A percentile compares a stretch with the other conserved stretches of the same genome.
Conservation (phyloP, 2,329 filamentous ascomycete species). For the Ambrosiella xylebori region DNA sequence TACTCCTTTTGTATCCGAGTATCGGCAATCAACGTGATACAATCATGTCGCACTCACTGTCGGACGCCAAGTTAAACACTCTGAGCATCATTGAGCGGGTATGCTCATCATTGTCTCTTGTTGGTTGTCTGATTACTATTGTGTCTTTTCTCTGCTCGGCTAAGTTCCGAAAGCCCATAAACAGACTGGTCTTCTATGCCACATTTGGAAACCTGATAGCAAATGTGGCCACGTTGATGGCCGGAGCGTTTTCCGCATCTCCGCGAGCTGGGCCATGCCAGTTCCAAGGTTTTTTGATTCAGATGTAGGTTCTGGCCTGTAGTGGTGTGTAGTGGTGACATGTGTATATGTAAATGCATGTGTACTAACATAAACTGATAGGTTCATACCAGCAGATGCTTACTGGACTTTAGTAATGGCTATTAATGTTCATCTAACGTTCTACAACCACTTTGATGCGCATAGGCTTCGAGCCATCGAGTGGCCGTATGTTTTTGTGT, state of each 20-base stretch:
- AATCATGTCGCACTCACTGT: not conserved
- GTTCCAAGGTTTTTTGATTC: slow-evolving; percentile 62
- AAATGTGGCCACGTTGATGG: slow-evolving; percentile 61
- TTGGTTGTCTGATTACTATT: slow-evolving; percentile 57
- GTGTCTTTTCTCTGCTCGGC: slow-evolving; percentile 49
- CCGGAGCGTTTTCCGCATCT: slow-evolving; percentile 37
- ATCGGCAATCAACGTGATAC: not conserved
- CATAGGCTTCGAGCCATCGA: slow-evolving; percentile 45
- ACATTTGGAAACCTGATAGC: slow-evolving; percentile 65
- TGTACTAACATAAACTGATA: slow-evolving; percentile 19
- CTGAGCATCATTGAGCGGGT: slow-evolving; percentile 48
- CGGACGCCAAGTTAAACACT: slow-evolving; percentile 23
- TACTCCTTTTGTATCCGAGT: not conserved
- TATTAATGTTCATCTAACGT: slow-evolving; percentile 60
- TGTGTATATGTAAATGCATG: not conserved
- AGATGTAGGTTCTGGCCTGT: slow-evolving; percentile 42
- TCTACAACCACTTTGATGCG: slow-evolving; percentile 52
- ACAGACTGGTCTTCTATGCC: slow-evolving; percentile 68
- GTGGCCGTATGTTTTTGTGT: slow-evolving; percentile 44
- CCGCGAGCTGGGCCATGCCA: slow-evolving; percentile 41
- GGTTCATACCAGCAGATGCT: slow-evolving; percentile 57
- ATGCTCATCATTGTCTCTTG: slow-evolving; percentile 52
- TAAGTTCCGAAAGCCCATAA: slow-evolving; percentile 72
- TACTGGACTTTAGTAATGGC: slow-evolving; percentile 65
- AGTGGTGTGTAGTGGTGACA: not conserved